Evolutionary conservation across 1,284 basidiomycete genomes (phyloP), one percentile per base, ranked within the genome.

Genomic region (Ceratorhiza oryzae-sativae): DNA sequence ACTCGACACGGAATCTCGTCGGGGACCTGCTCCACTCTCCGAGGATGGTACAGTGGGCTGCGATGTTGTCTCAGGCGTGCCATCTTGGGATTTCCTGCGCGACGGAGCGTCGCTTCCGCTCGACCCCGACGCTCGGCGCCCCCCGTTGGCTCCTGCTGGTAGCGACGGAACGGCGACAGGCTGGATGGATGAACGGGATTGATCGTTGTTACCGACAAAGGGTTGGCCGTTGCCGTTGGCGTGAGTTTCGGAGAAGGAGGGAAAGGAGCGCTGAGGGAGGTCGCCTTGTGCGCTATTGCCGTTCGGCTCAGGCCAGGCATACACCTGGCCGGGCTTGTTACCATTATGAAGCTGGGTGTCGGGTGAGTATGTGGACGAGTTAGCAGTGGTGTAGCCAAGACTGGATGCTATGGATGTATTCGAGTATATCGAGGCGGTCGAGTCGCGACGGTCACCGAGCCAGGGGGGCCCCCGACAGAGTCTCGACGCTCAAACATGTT

Each of bases 401-500:
- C 83, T 86, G 59, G 75, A 76, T 75, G 84, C 83, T 78, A 84
- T 82, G 49, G 87, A 86, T 72, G 85, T 84, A 76, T 84, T 88
- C 75, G 89, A 86, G 80, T 89, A 88, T 77, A 88, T 82, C 71
- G 88, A 87, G 73, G 89, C 86, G 72, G 87, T 82, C 48, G 90
- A 89, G 78, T 92, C 90, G 72, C 91, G 87, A 79, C 90, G 84
- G 75, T 90, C 90, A 75, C 83, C 85, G 71, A 80, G 75, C 86
- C 87, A 88, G 84, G 86, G 86, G 53, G 55, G 32, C 71, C 63
- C n/a, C 73, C 75, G 51, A 75, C 75, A 32, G 90, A 92, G 78
- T 87, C 87, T 74, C 91, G 86, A 71, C 90, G 87, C 77, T 93
- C 91, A 76, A 89, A 87, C 76, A 92, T 80, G 77, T 85, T 89